phyloP scores from a whole-genome alignment of 352 stramenopile species.

The Detonula confervacea region DNA sequence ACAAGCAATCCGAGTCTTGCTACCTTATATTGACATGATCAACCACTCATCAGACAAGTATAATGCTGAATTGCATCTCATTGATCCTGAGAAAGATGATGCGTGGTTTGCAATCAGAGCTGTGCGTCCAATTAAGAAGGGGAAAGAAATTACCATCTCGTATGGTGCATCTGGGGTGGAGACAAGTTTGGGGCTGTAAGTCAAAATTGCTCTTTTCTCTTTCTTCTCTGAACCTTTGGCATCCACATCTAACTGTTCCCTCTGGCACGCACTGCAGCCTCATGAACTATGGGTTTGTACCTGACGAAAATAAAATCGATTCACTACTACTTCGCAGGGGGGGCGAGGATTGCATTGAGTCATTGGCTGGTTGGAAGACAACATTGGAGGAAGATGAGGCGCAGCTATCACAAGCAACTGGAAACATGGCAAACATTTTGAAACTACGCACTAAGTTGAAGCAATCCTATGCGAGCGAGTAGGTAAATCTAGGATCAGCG shows the following conservation, averaged over 20 bases:
- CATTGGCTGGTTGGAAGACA: conserved; percentile 66
- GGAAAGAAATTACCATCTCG: conserved; percentile 68
- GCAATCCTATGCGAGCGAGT: not conserved
- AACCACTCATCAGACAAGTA: conserved; percentile 70
- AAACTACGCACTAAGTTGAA: conserved; percentile 43
- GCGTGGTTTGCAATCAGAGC: conserved; percentile 74
- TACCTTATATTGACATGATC: conserved; percentile 75
- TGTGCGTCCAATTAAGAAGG: conserved; percentile 61
- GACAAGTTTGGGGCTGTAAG: conserved; percentile 64
- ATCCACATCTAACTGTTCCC: too few relatives aligned
- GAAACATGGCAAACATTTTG: conserved; percentile 42
- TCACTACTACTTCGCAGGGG: conserved; percentile 62
- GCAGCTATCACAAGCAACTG: conserved; percentile 41
- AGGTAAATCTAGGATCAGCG: too few relatives aligned
- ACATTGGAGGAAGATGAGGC: conserved; percentile 75
- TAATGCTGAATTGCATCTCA: conserved; percentile 70
- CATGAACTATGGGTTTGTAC: conserved; percentile 78
- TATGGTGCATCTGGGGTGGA: conserved; percentile 68
- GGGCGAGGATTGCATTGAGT: conserved; percentile 63
- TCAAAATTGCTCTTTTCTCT: too few relatives aligned
- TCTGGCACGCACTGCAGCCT: too few relatives aligned
- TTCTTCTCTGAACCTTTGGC: too few relatives aligned
- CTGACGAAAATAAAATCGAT: conserved; percentile 64
- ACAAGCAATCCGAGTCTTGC: conserved; percentile 62
- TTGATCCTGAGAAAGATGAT: conserved; percentile 81